Evolutionary conservation across 2,329 filamentous ascomycete genomes (phyloP).

Genomic region (Cercospora sojina): DNA sequence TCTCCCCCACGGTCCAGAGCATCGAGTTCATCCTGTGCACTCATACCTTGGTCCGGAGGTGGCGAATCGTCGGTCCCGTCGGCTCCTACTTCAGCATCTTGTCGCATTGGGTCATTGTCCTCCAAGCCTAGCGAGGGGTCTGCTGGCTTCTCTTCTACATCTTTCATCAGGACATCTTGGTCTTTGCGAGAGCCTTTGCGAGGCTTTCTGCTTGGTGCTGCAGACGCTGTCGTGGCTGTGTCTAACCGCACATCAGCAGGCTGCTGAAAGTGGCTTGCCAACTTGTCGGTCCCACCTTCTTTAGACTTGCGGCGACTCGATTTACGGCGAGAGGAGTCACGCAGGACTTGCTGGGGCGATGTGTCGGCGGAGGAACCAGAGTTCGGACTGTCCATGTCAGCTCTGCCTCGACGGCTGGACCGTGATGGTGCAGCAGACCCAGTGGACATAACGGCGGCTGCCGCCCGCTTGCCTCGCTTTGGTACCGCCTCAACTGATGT

Average conservation of each 20-base stretch:
- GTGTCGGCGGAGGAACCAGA: constrained; percentile 64
- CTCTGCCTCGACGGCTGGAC: constrained; percentile 16
- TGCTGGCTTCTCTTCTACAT: constrained; percentile 34
- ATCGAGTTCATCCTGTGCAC: constrained; percentile 56
- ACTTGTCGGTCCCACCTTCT: constrained; percentile 46
- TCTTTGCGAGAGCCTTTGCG: constrained; percentile 37
- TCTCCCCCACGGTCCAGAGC: constrained; percentile 50
- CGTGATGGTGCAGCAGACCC: constrained; percentile 53
- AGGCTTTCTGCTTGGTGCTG: constrained; percentile 33
- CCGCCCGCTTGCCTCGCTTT: constrained; percentile 54
- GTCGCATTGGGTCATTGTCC: constrained; percentile 54
- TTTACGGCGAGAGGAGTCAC: constrained; percentile 69
- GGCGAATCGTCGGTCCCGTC: constrained; percentile 61
- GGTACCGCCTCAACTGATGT: constrained; percentile 43
- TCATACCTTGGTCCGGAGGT: constrained; percentile 32
- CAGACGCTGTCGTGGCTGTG: constrained; percentile 32
- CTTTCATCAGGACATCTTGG: constrained; percentile 38
- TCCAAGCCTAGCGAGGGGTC: constrained; percentile 39
- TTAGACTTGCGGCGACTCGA: constrained; percentile 68
- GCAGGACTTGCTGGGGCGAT: constrained; percentile 54
- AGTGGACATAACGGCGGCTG: constrained; percentile 66
- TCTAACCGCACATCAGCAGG: constrained; percentile 18
- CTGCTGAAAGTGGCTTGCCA: neutral
- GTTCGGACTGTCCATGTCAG: constrained; percentile 53
- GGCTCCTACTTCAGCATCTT: constrained; percentile 40